Evolutionary conservation across 2,329 filamentous ascomycete species (phyloP), one percentile per base, ranked within the genome.

Genomic region (Coniochaeta sp.): DNA sequence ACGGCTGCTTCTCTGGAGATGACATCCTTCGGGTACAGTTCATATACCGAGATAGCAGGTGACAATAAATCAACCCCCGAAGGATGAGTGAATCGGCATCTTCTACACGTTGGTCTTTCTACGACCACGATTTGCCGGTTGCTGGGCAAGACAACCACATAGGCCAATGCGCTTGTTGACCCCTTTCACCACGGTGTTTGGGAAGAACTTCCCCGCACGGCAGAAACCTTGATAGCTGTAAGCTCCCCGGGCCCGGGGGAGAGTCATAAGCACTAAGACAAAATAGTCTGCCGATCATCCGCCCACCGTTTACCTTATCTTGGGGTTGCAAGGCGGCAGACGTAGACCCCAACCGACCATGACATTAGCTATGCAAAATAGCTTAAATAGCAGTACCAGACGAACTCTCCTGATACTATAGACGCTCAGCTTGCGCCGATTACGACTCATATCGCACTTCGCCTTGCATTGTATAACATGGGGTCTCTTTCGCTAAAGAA

Each of bases 401-500:
- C 40, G 5, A n/a, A 22, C 10, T 19, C 40, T n/a, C 40, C 14
- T 22, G 17, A n/a, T 22, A n/a, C 22, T 22, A 4, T 5, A 44
- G n/a, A 6, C 40, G 40, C n/a, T 19, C 40, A 44, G 19, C 19
- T 44, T 10, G 19, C 17, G n/a, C 14, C 6, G 30, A 12, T 16
- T 10, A 9, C 24, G 30, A 30, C 16, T 54, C 6, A n/a, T n/a
- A n/a, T n/a, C n/a, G n/a, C n/a, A 54, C 28, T 8, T 44, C 17
- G 22, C 40, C 4, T 28, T 28, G 8, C 8, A 42, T 36, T 36
- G 14, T 26, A 58, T 8, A 38, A 38, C 6, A 64, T 61, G 30
- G 58, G 58, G 24, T 57, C 52, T 28, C 61, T 60, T 22, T 63
- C 62, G 55, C 52, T 59, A 50, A 54, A 58, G 7, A 24, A 55